phyloP scores from a whole-genome alignment of 805 yeast species.

The Wickerhamomyces strasburgensis region DNA sequence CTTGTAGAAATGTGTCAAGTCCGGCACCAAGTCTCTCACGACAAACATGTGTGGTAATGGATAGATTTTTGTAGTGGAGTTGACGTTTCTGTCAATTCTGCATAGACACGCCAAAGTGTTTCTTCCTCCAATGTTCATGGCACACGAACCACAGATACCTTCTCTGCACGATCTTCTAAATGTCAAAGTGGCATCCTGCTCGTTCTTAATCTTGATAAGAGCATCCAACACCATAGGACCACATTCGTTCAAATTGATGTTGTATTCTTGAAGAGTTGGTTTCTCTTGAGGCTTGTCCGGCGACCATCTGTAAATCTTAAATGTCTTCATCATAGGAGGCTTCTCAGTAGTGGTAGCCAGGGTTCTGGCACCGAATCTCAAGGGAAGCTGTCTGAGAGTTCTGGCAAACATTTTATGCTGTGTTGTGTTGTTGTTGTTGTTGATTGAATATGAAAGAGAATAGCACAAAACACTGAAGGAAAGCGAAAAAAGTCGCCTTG shows the following conservation, averaged over 20 bases:
- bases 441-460: not conserved
- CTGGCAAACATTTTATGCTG: constrained; percentile 6
- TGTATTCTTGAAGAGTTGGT: constrained; percentile 80
- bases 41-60: constrained; percentile 98
- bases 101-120: constrained; percentile 97
- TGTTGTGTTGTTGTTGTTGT: not conserved
- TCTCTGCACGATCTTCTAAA: constrained; percentile 98
- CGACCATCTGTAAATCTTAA: constrained; percentile 96
- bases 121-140: constrained; percentile 98
- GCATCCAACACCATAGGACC: constrained; percentile 99
- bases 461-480: not conserved
- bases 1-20: constrained; percentile 94
- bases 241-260: constrained; percentile 82
- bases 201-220: constrained; percentile 88
- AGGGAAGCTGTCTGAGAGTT: constrained; percentile 5
- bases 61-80: constrained; percentile 79
- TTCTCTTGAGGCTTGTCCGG: constrained; percentile 94
- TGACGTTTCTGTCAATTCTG: constrained; percentile 76
- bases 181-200: constrained; percentile 92
- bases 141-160: constrained; percentile 99
- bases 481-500: too few species aligned
- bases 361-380: constrained; percentile 13
- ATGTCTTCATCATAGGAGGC: constrained; percentile 65
- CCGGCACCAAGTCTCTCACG: constrained; percentile 96
- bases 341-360: constrained; percentile 46